Evolutionary conservation across 345 rosid genomes (phyloP), one percentile per base, ranked within the genome.

Genomic region (Ceriops zippeliana): DNA sequence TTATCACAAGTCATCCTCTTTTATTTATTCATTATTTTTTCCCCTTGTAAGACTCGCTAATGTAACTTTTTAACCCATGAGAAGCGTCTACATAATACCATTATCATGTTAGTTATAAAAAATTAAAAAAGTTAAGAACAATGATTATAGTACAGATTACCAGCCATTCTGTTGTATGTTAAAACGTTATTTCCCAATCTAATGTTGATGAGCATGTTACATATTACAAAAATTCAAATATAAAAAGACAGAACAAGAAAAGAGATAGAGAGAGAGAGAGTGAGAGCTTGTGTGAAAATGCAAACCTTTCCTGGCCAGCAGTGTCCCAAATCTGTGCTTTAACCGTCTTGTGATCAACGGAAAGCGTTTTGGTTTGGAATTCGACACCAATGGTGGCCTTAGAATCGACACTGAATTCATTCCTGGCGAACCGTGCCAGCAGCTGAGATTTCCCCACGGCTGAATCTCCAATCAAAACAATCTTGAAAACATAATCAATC

Each of bases 251-350:
- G 1, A 32, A 52, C 20, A 37, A 17, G 5, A n/a, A 19, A 3
- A 52, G 2, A 8, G 56, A 56, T 20, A 16, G 6, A 47, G 26
- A 24, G 26, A 24, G 26, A 24, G 26, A 24, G 26, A 24, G 26
- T 24, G 26, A 24, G 26, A 24, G 26, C 26, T 1, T 24, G 26
- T 24, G 26, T 49, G 21, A 34, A 28, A 32, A 51, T 5, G 13
- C 71, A 28, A 5, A 90, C 96, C 96, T 85, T 76, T 90, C 96
- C 69, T 90, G 91, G 49, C 96, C 96, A 59, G 93, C 96, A 21
- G 96, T 90, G 77, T 90, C 96, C 96, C 96, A 88, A 82, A 90
- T 90, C 77, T 90, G 96, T 53, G 96, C 91, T 76, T 90, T 90
- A 32, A 86, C 90, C 35, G 91, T 88, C 83, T 88, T 90, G 51